Base-by-base conservation (phyloP, 2,329 filamentous ascomycete species). In the Colletotrichum sojae region DNA sequence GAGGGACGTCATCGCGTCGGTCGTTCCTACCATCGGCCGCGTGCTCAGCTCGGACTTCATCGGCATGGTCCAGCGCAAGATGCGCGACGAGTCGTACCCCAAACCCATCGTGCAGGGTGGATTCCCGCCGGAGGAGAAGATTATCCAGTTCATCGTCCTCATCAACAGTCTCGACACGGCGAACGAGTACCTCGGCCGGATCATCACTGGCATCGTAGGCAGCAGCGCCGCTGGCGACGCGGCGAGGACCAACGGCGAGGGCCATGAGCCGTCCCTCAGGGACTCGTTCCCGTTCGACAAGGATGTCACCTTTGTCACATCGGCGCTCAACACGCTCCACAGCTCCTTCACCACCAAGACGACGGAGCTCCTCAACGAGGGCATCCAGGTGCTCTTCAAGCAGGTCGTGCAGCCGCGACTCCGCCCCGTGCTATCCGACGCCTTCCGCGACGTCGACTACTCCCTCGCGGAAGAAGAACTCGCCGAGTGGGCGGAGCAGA, bases 121-220 rank as follows among this genome's bases (percentile, higher is more conserved):
- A 0, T 86, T 95, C 52, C 95, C 95, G 0, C 94, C 95, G 0
- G 96, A 99, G 78, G 91, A 94, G 74, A 94, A 92, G 74, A 92
- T 98, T 72, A 89, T 98, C 59, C 87, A 92, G 4, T 99, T 99
- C 78, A 90, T 98, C 16, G 91, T 98, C 22, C 87, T 98, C 54
- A 94, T 98, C 80, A 99, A 99, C 85, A 98, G 95, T 78, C 89
- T 99, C 27, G 95, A 99, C 78, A 89, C 97, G 69, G 92, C 94
- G 10, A 94, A 94, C 71, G 94, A 98, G 76, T 99, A 99, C 80
- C 88, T 98, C 58, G 89, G 90, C 16, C 92, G 95, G 63, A 98
- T 99, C 73, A 91, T 98, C 52, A 86, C 88, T 39, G 87, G 90
- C 40, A 90, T 92, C 55, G 83, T 95, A 27, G 82, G 83, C 40